These are phyloP conservation scores for Somion occarium DNA, from an alignment of 1,284 basidiomycete species.

Conservation along the genomic window DNA sequence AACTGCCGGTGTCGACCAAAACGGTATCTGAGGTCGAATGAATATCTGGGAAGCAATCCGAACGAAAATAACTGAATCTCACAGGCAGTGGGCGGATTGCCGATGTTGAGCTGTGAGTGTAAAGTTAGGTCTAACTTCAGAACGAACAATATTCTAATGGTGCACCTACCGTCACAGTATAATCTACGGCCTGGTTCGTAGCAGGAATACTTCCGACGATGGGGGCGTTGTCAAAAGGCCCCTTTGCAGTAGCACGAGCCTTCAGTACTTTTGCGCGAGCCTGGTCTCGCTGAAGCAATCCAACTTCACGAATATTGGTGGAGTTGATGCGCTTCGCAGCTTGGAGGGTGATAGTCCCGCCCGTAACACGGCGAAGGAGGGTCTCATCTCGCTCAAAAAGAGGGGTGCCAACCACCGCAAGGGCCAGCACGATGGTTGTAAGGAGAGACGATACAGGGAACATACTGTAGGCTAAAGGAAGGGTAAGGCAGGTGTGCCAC, in stretches of 20 bases:
- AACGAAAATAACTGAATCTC: constrained; percentile 4
- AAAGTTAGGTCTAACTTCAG: no score
- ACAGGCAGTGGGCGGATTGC: constrained; percentile 17
- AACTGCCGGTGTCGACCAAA: constrained; percentile 24
- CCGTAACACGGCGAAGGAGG: not conserved
- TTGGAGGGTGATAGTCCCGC: constrained; percentile 9
- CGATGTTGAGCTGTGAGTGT: constrained; percentile 16
- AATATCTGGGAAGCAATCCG: not conserved
- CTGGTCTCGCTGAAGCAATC: constrained; percentile 12
- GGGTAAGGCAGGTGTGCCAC: not conserved
- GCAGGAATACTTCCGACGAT: constrained; percentile 12
- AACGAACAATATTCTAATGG: not conserved
- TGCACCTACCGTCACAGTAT: constrained; percentile 15
- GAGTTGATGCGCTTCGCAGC: constrained; percentile 16
- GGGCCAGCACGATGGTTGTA: constrained; percentile 5
- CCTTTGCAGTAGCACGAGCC: constrained; percentile 1
- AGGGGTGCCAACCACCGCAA: constrained; percentile 7
- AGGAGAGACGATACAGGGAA: constrained; percentile 6
- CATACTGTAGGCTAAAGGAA: constrained; percentile 2
- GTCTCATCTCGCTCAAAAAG: not conserved
- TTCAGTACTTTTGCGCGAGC: constrained; percentile 14
- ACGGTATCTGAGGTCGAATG: constrained; percentile 15
- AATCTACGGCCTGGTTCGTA: constrained; percentile 19
- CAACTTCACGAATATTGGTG: constrained; percentile 5
- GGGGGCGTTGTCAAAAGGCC: not conserved